Evolutionary conservation across 2,329 filamentous ascomycete genomes (phyloP), one percentile per base, ranked within the genome.

Genomic region (Sporothrix phasma): DNA sequence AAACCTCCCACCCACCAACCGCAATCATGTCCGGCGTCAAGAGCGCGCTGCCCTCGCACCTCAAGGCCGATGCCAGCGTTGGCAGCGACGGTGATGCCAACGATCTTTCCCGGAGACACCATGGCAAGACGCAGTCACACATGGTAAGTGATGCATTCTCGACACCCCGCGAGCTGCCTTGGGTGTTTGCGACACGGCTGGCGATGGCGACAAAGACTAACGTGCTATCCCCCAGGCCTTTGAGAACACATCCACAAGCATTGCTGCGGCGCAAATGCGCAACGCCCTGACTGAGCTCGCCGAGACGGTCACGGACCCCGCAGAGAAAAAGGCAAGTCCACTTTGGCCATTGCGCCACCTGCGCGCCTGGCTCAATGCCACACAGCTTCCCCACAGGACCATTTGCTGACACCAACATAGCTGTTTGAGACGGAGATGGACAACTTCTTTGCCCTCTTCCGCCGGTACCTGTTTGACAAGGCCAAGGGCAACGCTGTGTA

Each of bases 381-480:
- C n/a, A n/a, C n/a, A n/a, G n/a, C n/a, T n/a, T n/a, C n/a, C n/a
- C n/a, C n/a, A n/a, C 11, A 17, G n/a, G 34, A 11, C 5, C 4
- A 47, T 26, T 15, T 41, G 34, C 53, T 65, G 54, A 64, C 37
- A 5, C 19, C 39, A 10, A 11, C 10, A 13, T 34, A 90, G 90
- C 86, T 95, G 70, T 97, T 97, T 77, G 93, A 97, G 81, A 95
- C 92, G 4, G 93, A 99, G 80, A 97, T 97, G 92, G 94, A 99
- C 85, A 99, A 99, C 87, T 99, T 99, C 84, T 99, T 99, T 76
- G 88, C 92, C 67, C 88, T 99, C 67, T 99, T 99, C 88, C 89
- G 94, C 75, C 87, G 94, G 79, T 99, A 97, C 79, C 82, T 99
- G 68, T 97, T 97, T 76, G 94, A 97, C 81, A 96, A 97, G 84